These are phyloP conservation scores for Penicillium arizonense DNA, from an alignment of 495 filamentous ascomycete species.

Conservation along the genomic window DNA sequence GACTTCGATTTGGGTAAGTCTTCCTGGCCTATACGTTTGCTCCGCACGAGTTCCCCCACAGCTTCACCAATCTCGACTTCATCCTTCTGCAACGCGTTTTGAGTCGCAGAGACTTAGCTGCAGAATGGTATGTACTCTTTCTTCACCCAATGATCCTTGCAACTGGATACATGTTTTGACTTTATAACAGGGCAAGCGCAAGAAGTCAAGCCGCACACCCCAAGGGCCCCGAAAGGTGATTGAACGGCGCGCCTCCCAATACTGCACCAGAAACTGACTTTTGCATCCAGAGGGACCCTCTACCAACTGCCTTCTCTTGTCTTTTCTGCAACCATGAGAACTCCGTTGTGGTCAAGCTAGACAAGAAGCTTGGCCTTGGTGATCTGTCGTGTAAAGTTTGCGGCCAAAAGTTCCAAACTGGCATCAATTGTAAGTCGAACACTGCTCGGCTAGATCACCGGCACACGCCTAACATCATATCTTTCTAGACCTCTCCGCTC, in stretches of 20 bases:
- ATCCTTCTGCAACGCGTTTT: neutral
- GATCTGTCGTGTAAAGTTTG: slow-evolving; percentile 87
- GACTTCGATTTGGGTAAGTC: slow-evolving; percentile 1
- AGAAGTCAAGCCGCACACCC: slow-evolving; percentile 86
- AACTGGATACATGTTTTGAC: neutral
- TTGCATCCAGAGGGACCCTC: slow-evolving; percentile 67
- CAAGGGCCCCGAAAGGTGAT: slow-evolving; percentile 78
- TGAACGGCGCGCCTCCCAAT: neutral
- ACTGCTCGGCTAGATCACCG: neutral
- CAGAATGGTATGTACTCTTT: slow-evolving; percentile 17
- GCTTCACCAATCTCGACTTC: neutral
- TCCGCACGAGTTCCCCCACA: slow-evolving; percentile 19
- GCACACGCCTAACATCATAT: slow-evolving; percentile 3
- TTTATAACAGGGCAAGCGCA: slow-evolving; percentile 76
- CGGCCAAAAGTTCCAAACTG: slow-evolving; percentile 87
- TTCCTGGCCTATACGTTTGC: slow-evolving; percentile 3
- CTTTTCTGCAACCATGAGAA: slow-evolving; percentile 98
- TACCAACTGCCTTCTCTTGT: slow-evolving; percentile 89
- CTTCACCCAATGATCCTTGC: neutral
- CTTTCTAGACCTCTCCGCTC: slow-evolving; percentile 71
- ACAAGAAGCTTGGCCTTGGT: slow-evolving; percentile 86
- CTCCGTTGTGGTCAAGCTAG: slow-evolving; percentile 80
- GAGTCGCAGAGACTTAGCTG: neutral
- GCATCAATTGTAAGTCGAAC: slow-evolving; percentile 80
- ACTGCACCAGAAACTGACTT: slow-evolving; percentile 1